Base-by-base conservation (phyloP, 2,329 filamentous ascomycete genomes). In the Sclerotinia trifoliorum region DNA sequence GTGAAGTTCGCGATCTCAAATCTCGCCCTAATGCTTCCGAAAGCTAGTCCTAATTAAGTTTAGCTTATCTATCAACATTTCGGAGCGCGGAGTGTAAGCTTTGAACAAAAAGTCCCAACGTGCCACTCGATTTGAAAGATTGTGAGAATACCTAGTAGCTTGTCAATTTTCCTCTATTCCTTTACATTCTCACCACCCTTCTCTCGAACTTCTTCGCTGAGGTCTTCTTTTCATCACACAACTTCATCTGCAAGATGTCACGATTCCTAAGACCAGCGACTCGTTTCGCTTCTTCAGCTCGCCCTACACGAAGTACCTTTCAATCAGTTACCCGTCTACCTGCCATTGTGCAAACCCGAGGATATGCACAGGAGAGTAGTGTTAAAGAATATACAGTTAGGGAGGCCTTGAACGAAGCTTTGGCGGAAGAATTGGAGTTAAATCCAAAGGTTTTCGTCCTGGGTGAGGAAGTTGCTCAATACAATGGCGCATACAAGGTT, bases 401-500 rank as follows among this genome's bases (percentile, higher is more conserved):
- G 83, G 95, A 99, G 80, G 95, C 95, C 70, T 85, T 99, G 78
- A 99, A 99, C 81, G 94, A 99, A 85, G 95, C 95, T 70, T 89
- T 99, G 79, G 93, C 93, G 60, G 95, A 99, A 85, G 95, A 99
- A 86, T 89, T 99, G 81, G 94, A 97, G 85, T 80, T 82, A 79
- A 96, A 99, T 82, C 86, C 90, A 73, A 98, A 97, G 86, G 94
- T 97, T 76, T 99, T 97, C 81, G 84, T 99, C 75, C 81, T 99
- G 69, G 95, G 95, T 77, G 95, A 99, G 86, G 95, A 99, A 84
- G 95, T 99, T 78, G 95, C 95, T 77, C 95, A 99, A 83, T 99
- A 99, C 86, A 99, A 99, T 81, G 95, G 95, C 85, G 94, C 94
- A 79, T 99, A 99, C 89, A 99, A 99, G 85, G 94, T 99, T 79